Base-by-base conservation (phyloP, 805 yeast genomes). In the Grigorovia transvaalensis region DNA sequence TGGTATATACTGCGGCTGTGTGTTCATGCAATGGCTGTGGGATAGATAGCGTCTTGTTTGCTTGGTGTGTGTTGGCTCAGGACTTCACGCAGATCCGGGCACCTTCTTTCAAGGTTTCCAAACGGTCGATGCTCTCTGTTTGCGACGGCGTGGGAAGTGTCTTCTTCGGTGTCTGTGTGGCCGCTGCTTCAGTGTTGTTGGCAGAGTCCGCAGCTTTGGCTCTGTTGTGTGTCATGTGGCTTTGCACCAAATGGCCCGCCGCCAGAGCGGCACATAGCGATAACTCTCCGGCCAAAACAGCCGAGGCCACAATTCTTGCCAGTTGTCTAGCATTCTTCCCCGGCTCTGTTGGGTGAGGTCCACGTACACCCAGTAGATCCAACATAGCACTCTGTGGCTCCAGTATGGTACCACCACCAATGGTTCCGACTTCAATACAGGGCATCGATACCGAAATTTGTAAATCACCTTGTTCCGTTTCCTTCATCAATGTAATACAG, bases 371-470 rank as follows among this genome's bases (percentile, higher is more conserved):
- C 56, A 93, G 76, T 58, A 93, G 74, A 62, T 93, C 98, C 54
- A 93, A 76, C 96, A 93, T 88, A 17, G 98, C 88, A 49, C 90
- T 87, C 73, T 93, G 99, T 45, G 99, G 97, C 65, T 87, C 98
- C 62, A 93, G 78, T 56, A 93, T 88, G 4, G 99, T 93, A 66
- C 99, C 99, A 57, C 99, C 99, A 54, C 99, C 99, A 69, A 93
- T 90, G 2, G 99, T 93, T 58, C 99, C 99, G 45, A 93, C 99
- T 72, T 93, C 99, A 60, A 93, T 88, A 40, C 95, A 88, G 40
- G 99, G 99, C 99, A 93, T 93, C 5, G 98, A 88, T n/a, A 93
- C 99, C 1, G 96, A 87, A 42, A 93, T 85, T 59, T 81, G 84
- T 64, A 93, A 77, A 64, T 88, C 88, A n/a, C 96, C 99, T 15